Conservation (phyloP, 1,139 yeast species). For the Pichia sp. region DNA sequence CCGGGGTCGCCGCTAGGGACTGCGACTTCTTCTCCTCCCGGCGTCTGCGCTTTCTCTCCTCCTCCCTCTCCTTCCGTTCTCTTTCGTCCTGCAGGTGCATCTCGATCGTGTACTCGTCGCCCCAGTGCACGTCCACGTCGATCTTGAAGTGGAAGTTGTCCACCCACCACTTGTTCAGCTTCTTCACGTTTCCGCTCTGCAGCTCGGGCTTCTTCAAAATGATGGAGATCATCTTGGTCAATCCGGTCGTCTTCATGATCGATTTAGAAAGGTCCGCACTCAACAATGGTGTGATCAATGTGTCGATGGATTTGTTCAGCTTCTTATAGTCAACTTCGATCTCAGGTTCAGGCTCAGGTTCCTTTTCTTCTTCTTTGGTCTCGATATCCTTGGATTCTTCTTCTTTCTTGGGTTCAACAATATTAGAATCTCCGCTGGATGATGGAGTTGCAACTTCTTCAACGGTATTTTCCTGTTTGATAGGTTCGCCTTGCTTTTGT, state of each 20-base stretch:
- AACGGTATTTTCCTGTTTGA: background rate
- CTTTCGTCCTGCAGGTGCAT: slow-evolving; percentile 23
- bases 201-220: slow-evolving; percentile 36
- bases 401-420: background rate
- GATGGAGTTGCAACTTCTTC: background rate
- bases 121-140: slow-evolving; percentile 28
- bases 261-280: slow-evolving; percentile 25
- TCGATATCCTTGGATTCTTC: background rate
- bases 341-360: background rate
- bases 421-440: background rate
- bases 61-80: slow-evolving; percentile 15
- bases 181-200: slow-evolving; percentile 20
- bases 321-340: slow-evolving; percentile 19
- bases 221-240: slow-evolving; percentile 32
- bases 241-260: slow-evolving; percentile 30
- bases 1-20: slow-evolving; percentile 8
- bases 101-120: slow-evolving; percentile 25
- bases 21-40: slow-evolving; percentile 18
- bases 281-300: slow-evolving; percentile 23
- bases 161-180: slow-evolving; percentile 25
- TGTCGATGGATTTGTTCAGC: slow-evolving; percentile 23
- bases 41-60: slow-evolving; percentile 17
- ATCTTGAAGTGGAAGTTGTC: slow-evolving; percentile 27
- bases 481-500: slow-evolving; percentile 12
- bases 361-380: background rate